Evolutionary conservation across 208 protist genomes (phyloP).

Genomic region (Acanthamoeba royreba): DNA sequence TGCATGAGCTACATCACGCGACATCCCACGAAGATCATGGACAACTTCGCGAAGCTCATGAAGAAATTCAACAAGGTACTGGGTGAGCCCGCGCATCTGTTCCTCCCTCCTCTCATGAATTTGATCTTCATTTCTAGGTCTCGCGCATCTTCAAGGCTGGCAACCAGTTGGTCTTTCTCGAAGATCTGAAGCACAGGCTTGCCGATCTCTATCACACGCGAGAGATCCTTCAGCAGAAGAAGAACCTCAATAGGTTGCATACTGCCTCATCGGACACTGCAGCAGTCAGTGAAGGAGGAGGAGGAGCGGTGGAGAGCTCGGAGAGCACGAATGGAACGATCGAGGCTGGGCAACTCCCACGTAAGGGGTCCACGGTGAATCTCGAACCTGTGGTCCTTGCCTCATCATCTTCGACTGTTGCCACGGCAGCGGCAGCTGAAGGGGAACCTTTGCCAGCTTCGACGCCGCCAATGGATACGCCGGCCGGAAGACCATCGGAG

Average conservation of each 20-base stretch:
- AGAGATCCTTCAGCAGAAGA: background rate
- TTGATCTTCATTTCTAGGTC: background rate
- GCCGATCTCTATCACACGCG: conserved; percentile 44
- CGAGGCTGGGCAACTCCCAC: too few species aligned
- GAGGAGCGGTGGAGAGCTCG: too few species aligned
- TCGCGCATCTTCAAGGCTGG: conserved; percentile 31
- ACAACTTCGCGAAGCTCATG: conserved; percentile 61
- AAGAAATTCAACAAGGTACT: conserved; percentile 55
- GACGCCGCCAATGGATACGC: background rate
- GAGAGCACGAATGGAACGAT: too few species aligned
- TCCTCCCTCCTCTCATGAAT: background rate
- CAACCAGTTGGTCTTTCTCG: conserved; percentile 28
- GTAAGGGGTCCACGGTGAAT: too few species aligned
- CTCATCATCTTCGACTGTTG: too few species aligned
- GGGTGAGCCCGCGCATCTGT: background rate
- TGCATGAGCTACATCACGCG: conserved; percentile 68
- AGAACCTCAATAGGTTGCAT: background rate
- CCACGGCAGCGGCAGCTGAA: too few species aligned
- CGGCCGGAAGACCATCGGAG: background rate
- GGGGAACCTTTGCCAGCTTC: background rate
- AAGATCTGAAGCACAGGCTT: conserved; percentile 19
- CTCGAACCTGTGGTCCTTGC: too few species aligned
- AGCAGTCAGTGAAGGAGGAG: too few species aligned
- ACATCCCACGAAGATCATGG: conserved; percentile 64
- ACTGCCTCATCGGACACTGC: too few species aligned